Evolutionary conservation across 768 basidiomycete genomes (phyloP), one percentile per base, ranked within the genome.

Genomic region (Lactarius akahatsu): DNA sequence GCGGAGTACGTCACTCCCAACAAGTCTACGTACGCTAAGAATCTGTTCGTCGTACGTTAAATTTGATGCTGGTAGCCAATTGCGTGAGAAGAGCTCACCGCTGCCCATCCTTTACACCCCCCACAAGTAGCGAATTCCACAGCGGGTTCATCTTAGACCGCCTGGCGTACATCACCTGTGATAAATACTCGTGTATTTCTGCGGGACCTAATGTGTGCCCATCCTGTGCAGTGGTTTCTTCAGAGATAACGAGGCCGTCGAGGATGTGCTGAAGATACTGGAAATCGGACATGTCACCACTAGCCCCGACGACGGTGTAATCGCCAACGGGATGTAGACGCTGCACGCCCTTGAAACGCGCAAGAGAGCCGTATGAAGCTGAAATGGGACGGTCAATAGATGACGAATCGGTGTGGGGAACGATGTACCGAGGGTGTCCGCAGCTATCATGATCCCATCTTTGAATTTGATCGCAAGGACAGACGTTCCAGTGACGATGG

Each of bases 231-330:
- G 91, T 85, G 70, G 89, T 85, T 77, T 99, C 95, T 41, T 90
- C 86, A 7, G 59, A 61, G 69, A 87, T 81, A 52, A 89, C 83
- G 56, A 96, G 80, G 28, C 86, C 83, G 68, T 97, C 91, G 57
- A 99, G 85, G 56, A 89, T 73, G 57, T 80, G 81, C 74, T 97
- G 92, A 70, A 98, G 83, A 77, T 92, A 89, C 76, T 99, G 97
- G 78, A 94, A 98, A 79, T 99, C 97, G 72, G 91, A 91, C 89
- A 99, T 92, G 80, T 99, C 97, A 32, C 97, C 97, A 18, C 93
- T 87, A 3, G 92, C 96, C 26, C 93, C 97, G 71, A 99, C 81
- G 67, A 96, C 83, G 54, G 95, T 96, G 78, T 88, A 85, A 43
- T 83, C 78, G 9, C 96, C 95, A 40, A 97, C 87, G 4, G 90